Evolutionary conservation across 73 alveolate genomes (phyloP), one percentile per base, ranked within the genome.

Genomic region (Paraurostyla sp.): DNA sequence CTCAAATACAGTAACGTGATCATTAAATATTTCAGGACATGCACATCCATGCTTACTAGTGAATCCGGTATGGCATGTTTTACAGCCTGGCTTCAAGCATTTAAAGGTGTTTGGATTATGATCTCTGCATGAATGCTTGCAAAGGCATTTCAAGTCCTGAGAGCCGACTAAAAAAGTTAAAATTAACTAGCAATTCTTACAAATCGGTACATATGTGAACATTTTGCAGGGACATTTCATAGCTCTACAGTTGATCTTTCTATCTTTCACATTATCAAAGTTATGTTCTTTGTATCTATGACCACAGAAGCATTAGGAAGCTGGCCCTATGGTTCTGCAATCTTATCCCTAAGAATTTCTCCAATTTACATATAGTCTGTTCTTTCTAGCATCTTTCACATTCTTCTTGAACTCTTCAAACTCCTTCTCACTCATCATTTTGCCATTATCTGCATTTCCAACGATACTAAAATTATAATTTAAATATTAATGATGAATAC

Each of bases 241-340:
- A 15, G 91, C 94, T 60, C 93, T 91, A 75, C 99, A 98, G 54
- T 95, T 92, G 30, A 98, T 97, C 91, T 98, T 96, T 59, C 95
- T 96, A 51, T 92, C 92, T 38, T 94, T 92, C 11, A 94, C 94
- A 92, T 91, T 91, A 90, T 96, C 95, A 71, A 90, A 95, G 69
- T 92, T 92, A 73, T 98, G 99, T 41, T 96, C 98, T 91, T 98
- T 98, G 87, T 91, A 98, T 86, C 99, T 68, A 92, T 98, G 99
- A 48, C 97, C 98, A 90, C 99, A 98, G 91, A 97, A 98, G 89
- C 99, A 98, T 91, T 92, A 96, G 27, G 98, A 93, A 63, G 92
- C 94, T 20, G 99, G 99, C 11, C 99, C 99, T 50, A 98, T 94
- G 65, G 94, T 91, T 89, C 97, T 97, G 59, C 99, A 98, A 82